Percentiles rank a stretch among this genome's conserved stretches.
Conservation (phyloP, 768 basidiomycete species). For the Tylopilus subfusipes region DNA sequence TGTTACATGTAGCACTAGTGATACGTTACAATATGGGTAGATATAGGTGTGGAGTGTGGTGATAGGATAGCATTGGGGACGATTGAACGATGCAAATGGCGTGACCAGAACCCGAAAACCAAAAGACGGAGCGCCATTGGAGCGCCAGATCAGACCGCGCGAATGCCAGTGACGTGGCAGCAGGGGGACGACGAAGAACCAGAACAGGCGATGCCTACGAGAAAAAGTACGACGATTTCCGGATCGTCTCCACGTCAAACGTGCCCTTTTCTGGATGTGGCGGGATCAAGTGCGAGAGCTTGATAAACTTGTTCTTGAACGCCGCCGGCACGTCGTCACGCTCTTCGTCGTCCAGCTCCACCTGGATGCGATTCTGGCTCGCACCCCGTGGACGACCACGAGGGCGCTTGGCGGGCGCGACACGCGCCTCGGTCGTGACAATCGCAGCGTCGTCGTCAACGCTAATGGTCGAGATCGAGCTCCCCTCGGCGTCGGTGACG, state of each 20-base stretch:
- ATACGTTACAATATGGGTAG: slow-evolving; percentile 15
- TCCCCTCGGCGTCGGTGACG: slow-evolving; percentile 35
- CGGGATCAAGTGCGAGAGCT: slow-evolving; percentile 71
- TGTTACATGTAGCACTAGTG: slow-evolving; percentile 12
- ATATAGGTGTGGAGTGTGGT: slow-evolving; percentile 1
- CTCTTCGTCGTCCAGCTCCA: slow-evolving; percentile 3
- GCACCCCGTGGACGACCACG: slow-evolving; percentile 22
- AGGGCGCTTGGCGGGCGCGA: slow-evolving; percentile 3
- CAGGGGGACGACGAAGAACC: background rate
- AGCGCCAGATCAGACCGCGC: too few species aligned
- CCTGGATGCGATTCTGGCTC: slow-evolving; percentile 15
- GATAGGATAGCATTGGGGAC: background rate
- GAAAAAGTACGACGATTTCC: slow-evolving; percentile 88
- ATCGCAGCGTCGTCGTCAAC: background rate
- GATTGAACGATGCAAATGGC: background rate
- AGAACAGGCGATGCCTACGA: slow-evolving; percentile 47
- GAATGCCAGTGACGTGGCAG: too few species aligned
- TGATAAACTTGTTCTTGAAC: slow-evolving; percentile 61
- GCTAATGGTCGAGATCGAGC: slow-evolving; percentile 29
- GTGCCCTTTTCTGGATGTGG: slow-evolving; percentile 79
- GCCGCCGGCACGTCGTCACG: slow-evolving; percentile 24
- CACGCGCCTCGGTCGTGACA: background rate
- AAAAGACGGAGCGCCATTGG: too few species aligned
- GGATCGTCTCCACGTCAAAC: slow-evolving; percentile 82
- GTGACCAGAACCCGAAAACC: background rate